These are phyloP conservation scores for Penicillium angulare DNA, from an alignment of 495 filamentous ascomycete species.

Conservation along the genomic window DNA sequence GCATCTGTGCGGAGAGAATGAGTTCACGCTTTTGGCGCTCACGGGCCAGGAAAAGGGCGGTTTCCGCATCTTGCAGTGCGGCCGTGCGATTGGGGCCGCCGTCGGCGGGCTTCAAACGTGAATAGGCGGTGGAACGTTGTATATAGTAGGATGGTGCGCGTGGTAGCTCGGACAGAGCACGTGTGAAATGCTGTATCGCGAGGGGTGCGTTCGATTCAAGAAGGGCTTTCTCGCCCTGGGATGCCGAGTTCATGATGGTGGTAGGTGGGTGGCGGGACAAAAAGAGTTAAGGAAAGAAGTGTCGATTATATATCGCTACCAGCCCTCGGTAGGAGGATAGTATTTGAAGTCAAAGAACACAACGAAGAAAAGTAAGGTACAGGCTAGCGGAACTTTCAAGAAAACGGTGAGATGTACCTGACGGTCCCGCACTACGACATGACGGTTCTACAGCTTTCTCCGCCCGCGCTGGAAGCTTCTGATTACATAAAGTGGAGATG, in stretches of 20 bases:
- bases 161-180: constrained; percentile 64
- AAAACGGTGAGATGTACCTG: background rate
- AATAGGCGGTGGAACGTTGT: constrained; percentile 80
- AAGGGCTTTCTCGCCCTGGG: constrained; percentile 64
- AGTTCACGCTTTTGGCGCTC: constrained; percentile 77
- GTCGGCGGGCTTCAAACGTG: constrained; percentile 55
- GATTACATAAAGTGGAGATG: constrained; percentile 10
- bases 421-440: background rate
- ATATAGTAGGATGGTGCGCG: constrained; percentile 80
- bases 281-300: background rate
- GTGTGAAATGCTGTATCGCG: constrained; percentile 73
- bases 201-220: constrained; percentile 56
- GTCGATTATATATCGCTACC: too few species aligned
- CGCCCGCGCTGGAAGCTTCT: background rate
- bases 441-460: constrained; percentile 11
- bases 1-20: constrained; percentile 77
- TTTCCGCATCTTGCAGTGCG: constrained; percentile 79
- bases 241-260: constrained; percentile 57
- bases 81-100: constrained; percentile 45
- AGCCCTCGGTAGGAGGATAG: too few species aligned
- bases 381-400: background rate
- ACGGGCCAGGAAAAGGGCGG: constrained; percentile 65
- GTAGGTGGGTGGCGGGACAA: too few species aligned
- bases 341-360: too few species aligned
- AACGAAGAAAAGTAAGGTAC: background rate